Evolutionary conservation across 2,329 filamentous ascomycete species (phyloP).

Genomic region (Xylariales sp.): DNA sequence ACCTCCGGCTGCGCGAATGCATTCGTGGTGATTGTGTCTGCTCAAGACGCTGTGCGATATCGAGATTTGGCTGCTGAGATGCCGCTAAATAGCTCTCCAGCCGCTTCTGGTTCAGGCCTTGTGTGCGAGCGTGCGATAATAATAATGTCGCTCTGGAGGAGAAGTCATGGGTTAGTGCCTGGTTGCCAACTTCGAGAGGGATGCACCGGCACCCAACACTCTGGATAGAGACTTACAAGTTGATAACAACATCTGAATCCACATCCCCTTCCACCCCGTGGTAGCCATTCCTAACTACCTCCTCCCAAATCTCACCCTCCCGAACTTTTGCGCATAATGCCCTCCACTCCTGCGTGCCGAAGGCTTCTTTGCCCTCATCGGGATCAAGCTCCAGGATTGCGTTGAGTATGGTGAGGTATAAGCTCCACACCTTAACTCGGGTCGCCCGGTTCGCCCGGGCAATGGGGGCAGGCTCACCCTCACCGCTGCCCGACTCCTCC

Average conservation of each 20-base stretch:
- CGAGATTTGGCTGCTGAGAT: constrained; percentile 66
- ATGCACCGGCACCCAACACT: too few relatives aligned
- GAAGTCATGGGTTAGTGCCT: too few relatives aligned
- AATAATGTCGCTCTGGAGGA: constrained; percentile 75
- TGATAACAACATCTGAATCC: constrained; percentile 90
- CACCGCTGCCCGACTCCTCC: constrained; percentile 33
- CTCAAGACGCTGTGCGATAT: constrained; percentile 62
- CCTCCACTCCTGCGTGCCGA: constrained; percentile 84
- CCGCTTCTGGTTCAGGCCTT: constrained; percentile 78
- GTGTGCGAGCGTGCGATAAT: constrained; percentile 81
- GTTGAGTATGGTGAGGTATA: constrained; percentile 92
- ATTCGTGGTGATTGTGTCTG: constrained; percentile 30
- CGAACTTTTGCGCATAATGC: constrained; percentile 76
- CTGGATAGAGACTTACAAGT: constrained; percentile 54
- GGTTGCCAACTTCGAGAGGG: too few relatives aligned
- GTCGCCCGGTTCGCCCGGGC: constrained; percentile 76
- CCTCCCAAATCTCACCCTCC: constrained; percentile 91
- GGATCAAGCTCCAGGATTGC: constrained; percentile 83
- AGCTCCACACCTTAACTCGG: constrained; percentile 92
- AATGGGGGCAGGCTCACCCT: constrained; percentile 63
- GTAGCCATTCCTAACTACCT: constrained; percentile 83
- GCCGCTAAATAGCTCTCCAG: constrained; percentile 87
- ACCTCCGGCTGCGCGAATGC: constrained; percentile 23
- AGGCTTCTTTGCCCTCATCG: constrained; percentile 84
- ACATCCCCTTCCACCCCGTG: constrained; percentile 84